A percentile compares a stretch with the other conserved stretches of the same genome.
Conservation (phyloP, 371 early-diverging fungal species). For the Synchytrium microbalum region DNA sequence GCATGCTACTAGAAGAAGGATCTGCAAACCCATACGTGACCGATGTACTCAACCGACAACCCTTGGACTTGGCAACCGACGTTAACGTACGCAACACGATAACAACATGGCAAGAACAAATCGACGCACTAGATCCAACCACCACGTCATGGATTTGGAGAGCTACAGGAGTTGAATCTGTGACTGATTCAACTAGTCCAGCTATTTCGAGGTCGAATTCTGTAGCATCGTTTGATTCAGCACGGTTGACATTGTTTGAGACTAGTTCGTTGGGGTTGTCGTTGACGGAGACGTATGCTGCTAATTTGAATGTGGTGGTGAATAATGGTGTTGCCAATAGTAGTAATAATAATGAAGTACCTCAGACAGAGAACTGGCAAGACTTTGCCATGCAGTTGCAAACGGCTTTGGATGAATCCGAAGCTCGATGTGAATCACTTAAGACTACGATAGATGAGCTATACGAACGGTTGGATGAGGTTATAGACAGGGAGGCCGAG, state of each 20-base stretch:
- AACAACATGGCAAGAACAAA: not conserved
- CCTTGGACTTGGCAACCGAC: not conserved
- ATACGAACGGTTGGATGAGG: too few relatives aligned
- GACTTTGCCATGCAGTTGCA: not conserved
- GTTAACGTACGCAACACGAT: not conserved
- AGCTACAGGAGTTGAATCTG: not conserved
- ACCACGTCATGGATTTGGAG: not conserved
- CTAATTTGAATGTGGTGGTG: not conserved
- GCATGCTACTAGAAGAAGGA: slow-evolving; percentile 7
- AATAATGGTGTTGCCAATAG: not conserved
- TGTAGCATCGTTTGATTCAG: not conserved
- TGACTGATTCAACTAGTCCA: not conserved
- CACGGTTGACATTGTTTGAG: not conserved
- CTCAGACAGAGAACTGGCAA: too few relatives aligned
- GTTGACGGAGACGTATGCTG: not conserved
- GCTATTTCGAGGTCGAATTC: not conserved
- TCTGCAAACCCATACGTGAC: not conserved
- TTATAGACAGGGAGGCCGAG: too few relatives aligned
- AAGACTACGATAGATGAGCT: too few relatives aligned
- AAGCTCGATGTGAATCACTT: not conserved
- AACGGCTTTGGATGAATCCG: not conserved
- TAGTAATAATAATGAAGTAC: not conserved
- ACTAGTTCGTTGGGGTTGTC: not conserved
- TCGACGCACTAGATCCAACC: not conserved
- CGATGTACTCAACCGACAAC: not conserved